Conservation (phyloP, 1,284 basidiomycete genomes). For the Wallemia ichthyophaga region DNA sequence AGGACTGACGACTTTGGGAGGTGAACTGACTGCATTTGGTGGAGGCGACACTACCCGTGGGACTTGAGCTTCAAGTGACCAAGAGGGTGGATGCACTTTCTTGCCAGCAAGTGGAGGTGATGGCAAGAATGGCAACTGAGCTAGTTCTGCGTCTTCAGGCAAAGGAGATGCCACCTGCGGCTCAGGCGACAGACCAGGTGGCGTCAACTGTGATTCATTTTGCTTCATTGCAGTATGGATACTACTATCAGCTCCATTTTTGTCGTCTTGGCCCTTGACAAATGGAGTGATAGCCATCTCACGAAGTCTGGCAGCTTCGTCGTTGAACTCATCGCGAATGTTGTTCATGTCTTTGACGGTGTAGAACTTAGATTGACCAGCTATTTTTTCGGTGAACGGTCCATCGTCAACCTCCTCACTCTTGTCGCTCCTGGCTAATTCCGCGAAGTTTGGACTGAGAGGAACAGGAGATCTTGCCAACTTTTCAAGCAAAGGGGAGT, state of each 20-base stretch:
- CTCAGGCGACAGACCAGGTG: neutral
- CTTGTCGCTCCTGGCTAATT: neutral
- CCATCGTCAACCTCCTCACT: neutral
- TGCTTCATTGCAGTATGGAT: neutral
- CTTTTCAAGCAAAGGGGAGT: neutral
- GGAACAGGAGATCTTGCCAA: neutral
- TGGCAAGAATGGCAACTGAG: neutral
- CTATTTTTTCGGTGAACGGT: neutral
- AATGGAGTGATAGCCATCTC: neutral
- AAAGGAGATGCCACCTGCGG: neutral
- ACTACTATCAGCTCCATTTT: neutral
- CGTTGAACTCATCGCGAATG: neutral
- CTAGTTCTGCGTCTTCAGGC: neutral
- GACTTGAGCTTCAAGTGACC: neutral
- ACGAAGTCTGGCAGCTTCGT: neutral
- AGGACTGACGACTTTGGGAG: neutral
- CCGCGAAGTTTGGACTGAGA: neutral
- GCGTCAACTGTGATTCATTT: neutral
- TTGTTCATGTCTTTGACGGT: neutral
- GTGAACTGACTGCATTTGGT: neutral
- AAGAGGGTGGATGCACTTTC: neutral
- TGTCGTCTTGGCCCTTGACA: neutral
- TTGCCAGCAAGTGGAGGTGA: neutral
- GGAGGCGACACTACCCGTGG: neutral
- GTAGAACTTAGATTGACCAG: neutral